Conservation (phyloP, 495 filamentous ascomycete species). For the Penicillium nucicola region DNA sequence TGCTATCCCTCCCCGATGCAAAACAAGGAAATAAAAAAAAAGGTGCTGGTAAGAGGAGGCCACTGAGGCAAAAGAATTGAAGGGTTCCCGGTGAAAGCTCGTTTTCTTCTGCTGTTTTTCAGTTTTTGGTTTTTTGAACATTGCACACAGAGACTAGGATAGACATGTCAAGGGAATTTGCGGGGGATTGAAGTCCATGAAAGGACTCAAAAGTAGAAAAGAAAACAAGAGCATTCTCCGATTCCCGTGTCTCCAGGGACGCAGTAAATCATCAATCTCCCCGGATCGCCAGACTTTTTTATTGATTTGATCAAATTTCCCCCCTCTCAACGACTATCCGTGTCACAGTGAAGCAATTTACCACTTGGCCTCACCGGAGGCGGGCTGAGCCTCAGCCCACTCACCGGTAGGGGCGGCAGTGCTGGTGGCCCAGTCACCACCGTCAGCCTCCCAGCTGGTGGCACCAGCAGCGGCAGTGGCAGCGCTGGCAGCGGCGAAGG, state of each 20-base stretch:
- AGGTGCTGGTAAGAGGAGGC: conserved; percentile 21
- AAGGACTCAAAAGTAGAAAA: conserved; percentile 24
- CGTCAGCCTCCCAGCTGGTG: conserved; percentile 77
- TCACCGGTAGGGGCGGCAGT: conserved; percentile 55
- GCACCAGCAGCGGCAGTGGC: conserved; percentile 49
- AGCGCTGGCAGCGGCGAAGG: conserved; percentile 59
- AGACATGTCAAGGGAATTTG: conserved; percentile 45
- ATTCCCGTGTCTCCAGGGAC: conserved; percentile 6
- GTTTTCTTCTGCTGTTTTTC: conserved; percentile 40
- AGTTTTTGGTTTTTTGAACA: conserved; percentile 35
- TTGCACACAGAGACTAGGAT: conserved; percentile 46
- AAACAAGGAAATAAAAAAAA: conserved; percentile 27
- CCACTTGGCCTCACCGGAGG: conserved; percentile 56
- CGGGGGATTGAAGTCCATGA: conserved; percentile 23
- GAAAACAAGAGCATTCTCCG: conserved; percentile 26
- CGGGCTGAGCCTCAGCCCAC: conserved; percentile 60
- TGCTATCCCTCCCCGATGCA: conserved; percentile 44
- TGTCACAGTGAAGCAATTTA: conserved; percentile 45
- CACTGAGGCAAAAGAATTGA: conserved; percentile 30
- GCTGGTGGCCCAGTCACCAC: conserved; percentile 70
- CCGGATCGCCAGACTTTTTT: conserved; percentile 26
- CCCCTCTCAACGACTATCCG: conserved; percentile 35
- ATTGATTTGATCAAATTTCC: conserved; percentile 19
- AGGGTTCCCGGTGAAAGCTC: conserved; percentile 32
- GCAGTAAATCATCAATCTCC: conserved; percentile 19